These are phyloP conservation scores for Suhomyces sp. DNA, from an alignment of 805 yeast species.

Conservation along the genomic window DNA sequence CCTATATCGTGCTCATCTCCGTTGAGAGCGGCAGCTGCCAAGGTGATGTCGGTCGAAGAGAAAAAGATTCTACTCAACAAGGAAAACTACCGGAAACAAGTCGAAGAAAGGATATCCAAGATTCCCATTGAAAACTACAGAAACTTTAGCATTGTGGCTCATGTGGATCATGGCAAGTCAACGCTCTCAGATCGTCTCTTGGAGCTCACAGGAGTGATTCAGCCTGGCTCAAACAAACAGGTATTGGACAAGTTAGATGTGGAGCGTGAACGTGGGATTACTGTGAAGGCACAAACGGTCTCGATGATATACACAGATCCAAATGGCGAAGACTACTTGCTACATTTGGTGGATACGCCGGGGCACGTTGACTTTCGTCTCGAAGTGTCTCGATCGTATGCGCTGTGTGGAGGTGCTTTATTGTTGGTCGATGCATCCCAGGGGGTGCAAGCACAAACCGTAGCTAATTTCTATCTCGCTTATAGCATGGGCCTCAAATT, in stretches of 20 bases:
- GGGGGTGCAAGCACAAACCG: constrained; percentile 97
- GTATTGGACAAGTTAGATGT: constrained; percentile 90
- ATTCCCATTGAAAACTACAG: constrained; percentile 83
- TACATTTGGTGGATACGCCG: constrained; percentile 94
- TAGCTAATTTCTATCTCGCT: constrained; percentile 93
- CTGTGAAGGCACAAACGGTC: constrained; percentile 96
- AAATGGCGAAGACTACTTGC: constrained; percentile 67
- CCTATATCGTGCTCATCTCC: background rate
- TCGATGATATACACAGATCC: constrained; percentile 75
- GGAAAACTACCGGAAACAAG: constrained; percentile 29
- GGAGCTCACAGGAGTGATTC: constrained; percentile 86
- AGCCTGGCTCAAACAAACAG: constrained; percentile 72
- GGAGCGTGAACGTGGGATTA: constrained; percentile 93
- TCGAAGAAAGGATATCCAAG: constrained; percentile 60
- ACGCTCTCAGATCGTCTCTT: constrained; percentile 85
- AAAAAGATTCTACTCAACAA: constrained; percentile 27
- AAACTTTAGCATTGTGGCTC: constrained; percentile 94
- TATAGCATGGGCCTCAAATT: constrained; percentile 77
- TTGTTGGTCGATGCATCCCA: constrained; percentile 91
- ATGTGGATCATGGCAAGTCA: constrained; percentile 88
- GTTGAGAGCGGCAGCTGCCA: constrained; percentile 1
- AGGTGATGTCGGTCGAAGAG: constrained; percentile 18
- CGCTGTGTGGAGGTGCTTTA: constrained; percentile 93
- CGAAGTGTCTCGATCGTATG: constrained; percentile 91
- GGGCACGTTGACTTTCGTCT: constrained; percentile 96